Percentiles rank a stretch among this genome's conserved stretches.
Conservation (phyloP, 192 early-diverging fungal species). For the Coemansia sp. region DNA sequence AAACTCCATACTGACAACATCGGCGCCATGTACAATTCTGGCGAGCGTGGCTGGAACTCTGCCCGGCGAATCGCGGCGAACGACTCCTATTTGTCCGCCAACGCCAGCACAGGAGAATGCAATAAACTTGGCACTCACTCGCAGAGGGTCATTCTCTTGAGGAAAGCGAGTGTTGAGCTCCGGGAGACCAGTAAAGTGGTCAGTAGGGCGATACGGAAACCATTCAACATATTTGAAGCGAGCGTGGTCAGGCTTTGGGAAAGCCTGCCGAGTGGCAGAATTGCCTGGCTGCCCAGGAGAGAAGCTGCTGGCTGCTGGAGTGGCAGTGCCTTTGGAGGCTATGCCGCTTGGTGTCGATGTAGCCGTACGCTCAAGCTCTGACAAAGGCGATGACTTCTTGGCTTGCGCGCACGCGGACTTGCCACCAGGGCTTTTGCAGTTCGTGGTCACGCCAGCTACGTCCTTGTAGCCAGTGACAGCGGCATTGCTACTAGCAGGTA, state of each 20-base stretch:
- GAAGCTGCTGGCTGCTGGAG: neutral
- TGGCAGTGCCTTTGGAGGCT: neutral
- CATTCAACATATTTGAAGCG: constrained; percentile 66
- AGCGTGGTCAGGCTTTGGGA: constrained; percentile 22
- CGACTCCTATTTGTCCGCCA: constrained; percentile 79
- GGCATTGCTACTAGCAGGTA: neutral
- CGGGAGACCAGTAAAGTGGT: constrained; percentile 68
- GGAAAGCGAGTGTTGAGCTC: constrained; percentile 36
- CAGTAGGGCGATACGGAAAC: constrained; percentile 61
- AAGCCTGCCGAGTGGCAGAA: neutral
- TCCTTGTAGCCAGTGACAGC: neutral
- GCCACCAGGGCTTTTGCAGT: neutral
- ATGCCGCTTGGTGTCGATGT: neutral
- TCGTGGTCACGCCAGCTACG: neutral
- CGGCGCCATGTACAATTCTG: constrained; percentile 52
- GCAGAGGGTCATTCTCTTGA: constrained; percentile 31
- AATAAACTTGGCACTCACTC: constrained; percentile 64
- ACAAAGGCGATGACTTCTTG: neutral
- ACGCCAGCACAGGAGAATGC: constrained; percentile 75
- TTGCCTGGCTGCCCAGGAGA: neutral
- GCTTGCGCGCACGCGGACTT: neutral
- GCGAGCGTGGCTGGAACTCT: constrained; percentile 49
- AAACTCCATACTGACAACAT: constrained; percentile 69
- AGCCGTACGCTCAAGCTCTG: neutral
- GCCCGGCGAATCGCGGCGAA: constrained; percentile 66